Base-by-base conservation (phyloP, 176 grass and related monocot species). In the Themeda triandra region DNA sequence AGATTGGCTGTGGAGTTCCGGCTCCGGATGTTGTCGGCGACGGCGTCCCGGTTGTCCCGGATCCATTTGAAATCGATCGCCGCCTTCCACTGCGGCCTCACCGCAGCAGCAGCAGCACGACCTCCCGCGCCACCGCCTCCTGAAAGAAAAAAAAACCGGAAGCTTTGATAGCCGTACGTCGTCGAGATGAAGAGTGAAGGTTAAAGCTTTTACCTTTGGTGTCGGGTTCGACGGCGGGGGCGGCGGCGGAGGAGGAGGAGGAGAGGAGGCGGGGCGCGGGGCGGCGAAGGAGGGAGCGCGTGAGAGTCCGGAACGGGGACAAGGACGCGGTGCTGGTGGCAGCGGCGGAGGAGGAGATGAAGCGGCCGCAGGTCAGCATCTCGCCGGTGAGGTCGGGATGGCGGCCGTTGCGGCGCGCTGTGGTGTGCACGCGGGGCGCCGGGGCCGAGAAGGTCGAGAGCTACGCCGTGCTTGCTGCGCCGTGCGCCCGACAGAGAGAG, bases 1-100 rank as follows among this genome's bases (percentile, higher is more conserved):
- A 41, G 8, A 41, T 41, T 41, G 39, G 39, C 39, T 8, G 39
- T 41, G 39, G 39, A 41, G 39, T 41, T 41, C 39, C 39, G 39
- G 39, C 7, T 9, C 39, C 39, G 39, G 39, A 41, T 41, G 39
- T 41, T 41, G 39, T 41, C 39, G 39, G 39, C 39, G 39, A 41
- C 39, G 39, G 39, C 39, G 39, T 41, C 39, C 39, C 39, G 39
- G 39, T 41, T 41, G 39, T 33, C 4, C 32, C 32, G 32, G 32
- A 33, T 33, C 96, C 91, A 98, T 82, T 98, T 98, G 96, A 98
- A 98, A 77, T 98, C 96, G 66, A 98, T 93, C 56, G 96, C 87
- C 8, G 96, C 91, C 83, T 89, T 98, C 96, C 96, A 98, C 53
- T 92, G 91, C 73, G 87, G 89, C 88, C 68, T 94, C 41, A 42